Base-by-base conservation (phyloP, 345 rosid genomes). In the Orychophragmus violaceus region DNA sequence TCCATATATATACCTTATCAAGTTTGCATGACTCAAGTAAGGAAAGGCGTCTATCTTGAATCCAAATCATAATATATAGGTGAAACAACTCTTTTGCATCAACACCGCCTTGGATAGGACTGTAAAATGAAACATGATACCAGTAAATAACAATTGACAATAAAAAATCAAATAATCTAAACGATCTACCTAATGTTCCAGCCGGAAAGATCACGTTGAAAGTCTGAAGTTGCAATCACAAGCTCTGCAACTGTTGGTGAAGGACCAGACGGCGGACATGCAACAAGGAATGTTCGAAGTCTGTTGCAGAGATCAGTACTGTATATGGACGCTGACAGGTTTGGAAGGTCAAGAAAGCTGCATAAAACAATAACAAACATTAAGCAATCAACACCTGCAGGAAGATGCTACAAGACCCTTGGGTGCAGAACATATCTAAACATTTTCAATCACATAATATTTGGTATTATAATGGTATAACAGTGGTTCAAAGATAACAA, bases 181-280 rank as follows among this genome's bases (percentile, higher is more conserved):
- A 59, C 18, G 18, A 74, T 55, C 50, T 68, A 88, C 99, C 91
- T 82, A 21, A 90, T 83, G 65, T 76, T 81, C 99, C 97, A 94
- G 82, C 79, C 76, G 70, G 85, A 74, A 76, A 94, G 90, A 71
- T 94, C 99, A 70, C 86, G 84, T 76, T 94, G 96, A 82, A 94
- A 94, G 79, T 94, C 99, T 37, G 88, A 82, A 53, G 97, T 84
- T 56, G 97, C 99, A 75, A 90, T 78, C 50, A 94, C 90, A 58
- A 94, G 97, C 76, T 94, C 97, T 30, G 85, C 84, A 50, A 94
- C 97, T 56, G 84, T 87, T 60, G 86, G 83, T 45, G 96, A 84
- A 67, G 99, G 99, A 61, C 99, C 90, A 30, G 99, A 75, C 68
- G 99, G 99, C 9, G 99, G 99, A 50, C 92, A 90, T 44, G 99